These are phyloP conservation scores for Irpex sp. DNA, from an alignment of 1,284 basidiomycete genomes.

Conservation along the genomic window DNA sequence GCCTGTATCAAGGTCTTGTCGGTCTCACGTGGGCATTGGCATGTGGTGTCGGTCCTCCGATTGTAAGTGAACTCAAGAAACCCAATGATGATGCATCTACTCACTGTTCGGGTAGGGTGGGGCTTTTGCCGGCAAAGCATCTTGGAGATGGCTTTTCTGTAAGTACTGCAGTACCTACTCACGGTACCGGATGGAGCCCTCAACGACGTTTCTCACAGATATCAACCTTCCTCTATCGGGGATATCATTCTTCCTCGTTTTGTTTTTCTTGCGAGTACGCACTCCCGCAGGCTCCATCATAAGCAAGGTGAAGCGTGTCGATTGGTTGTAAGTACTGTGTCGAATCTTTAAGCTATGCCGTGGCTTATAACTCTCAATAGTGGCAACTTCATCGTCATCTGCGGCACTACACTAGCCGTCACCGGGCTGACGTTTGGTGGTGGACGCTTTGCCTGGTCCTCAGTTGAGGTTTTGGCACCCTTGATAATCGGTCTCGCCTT, in stretches of 20 bases:
- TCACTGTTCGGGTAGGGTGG: constrained; percentile 15
- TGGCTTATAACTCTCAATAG: neutral
- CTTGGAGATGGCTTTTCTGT: constrained; percentile 30
- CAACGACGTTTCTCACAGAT: constrained; percentile 13
- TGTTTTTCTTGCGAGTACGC: constrained; percentile 7
- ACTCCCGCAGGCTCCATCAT: constrained; percentile 10
- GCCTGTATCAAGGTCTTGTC: constrained; percentile 31
- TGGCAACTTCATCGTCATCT: constrained; percentile 15
- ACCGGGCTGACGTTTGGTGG: constrained; percentile 16
- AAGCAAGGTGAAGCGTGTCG: constrained; percentile 12
- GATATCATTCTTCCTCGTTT: constrained; percentile 30
- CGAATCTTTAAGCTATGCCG: neutral
- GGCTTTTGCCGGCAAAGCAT: constrained; percentile 16
- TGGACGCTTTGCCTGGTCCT: constrained; percentile 16
- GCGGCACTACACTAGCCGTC: constrained; percentile 14
- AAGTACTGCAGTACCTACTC: neutral
- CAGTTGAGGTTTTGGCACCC: constrained; percentile 16
- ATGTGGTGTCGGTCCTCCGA: constrained; percentile 28
- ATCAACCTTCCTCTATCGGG: constrained; percentile 35
- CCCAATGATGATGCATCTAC: neutral
- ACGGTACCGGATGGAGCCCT: neutral
- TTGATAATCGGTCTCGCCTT: constrained; percentile 15
- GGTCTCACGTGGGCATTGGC: constrained; percentile 32
- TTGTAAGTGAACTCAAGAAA: constrained; percentile 20
- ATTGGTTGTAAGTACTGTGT: constrained; percentile 13